phyloP scores from a whole-genome alignment of 805 yeast genomes.

The Zygoascus ofunaensis region DNA sequence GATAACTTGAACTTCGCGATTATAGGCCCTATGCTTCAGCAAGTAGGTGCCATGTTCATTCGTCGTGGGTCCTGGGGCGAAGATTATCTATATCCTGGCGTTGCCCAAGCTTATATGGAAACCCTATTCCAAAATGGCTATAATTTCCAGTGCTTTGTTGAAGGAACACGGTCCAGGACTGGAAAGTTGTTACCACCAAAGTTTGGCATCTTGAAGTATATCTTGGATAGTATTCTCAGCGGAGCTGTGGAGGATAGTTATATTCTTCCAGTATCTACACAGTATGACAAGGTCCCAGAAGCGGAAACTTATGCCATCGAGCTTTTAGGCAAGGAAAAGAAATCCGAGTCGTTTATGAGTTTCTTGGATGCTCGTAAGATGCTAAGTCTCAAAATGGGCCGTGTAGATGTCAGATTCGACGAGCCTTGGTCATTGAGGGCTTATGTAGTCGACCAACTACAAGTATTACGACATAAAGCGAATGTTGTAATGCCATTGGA shows the following conservation, averaged over 20 bases:
- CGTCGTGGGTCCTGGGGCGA: constrained; percentile 36
- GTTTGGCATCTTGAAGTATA: constrained; percentile 49
- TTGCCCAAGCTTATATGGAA: constrained; percentile 38
- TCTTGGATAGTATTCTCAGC: constrained; percentile 38
- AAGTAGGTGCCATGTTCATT: constrained; percentile 49
- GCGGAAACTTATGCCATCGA: constrained; percentile 46
- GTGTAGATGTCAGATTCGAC: constrained; percentile 34
- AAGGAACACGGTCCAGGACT: constrained; percentile 58
- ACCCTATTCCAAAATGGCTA: constrained; percentile 40
- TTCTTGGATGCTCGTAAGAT: constrained; percentile 29
- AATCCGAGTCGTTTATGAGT: constrained; percentile 39
- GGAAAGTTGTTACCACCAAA: constrained; percentile 57
- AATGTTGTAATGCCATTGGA: constrained; percentile 5
- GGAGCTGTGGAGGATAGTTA: constrained; percentile 35
- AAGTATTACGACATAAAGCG: neutral
- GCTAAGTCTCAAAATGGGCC: constrained; percentile 30
- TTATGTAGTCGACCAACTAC: constrained; percentile 26
- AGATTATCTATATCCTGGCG: constrained; percentile 37
- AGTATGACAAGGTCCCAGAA: constrained; percentile 53
- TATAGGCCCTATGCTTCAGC: constrained; percentile 42
- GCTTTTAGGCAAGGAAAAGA: constrained; percentile 48
- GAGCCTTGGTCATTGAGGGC: constrained; percentile 34
- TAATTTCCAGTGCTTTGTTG: constrained; percentile 51
- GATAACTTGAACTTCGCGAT: constrained; percentile 53
- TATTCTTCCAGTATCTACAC: constrained; percentile 49